These are phyloP conservation scores for Verticillium isaacii DNA, from an alignment of 2,329 filamentous ascomycete genomes.

Conservation along the genomic window DNA sequence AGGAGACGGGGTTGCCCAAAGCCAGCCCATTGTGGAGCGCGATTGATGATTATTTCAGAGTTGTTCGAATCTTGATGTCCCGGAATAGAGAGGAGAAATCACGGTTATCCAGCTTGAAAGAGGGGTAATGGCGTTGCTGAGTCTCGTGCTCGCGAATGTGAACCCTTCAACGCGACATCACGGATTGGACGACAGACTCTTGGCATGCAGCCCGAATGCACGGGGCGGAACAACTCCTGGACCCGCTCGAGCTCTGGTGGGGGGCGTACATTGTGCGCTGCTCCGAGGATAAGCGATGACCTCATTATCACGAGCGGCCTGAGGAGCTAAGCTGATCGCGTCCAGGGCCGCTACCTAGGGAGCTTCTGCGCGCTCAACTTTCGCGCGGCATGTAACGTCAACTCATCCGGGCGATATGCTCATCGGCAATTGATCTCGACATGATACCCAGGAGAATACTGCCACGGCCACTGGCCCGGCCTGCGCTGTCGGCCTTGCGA, in stretches of 20 bases:
- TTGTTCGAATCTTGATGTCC: not conserved
- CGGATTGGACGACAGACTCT: not conserved
- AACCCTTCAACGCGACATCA: not conserved
- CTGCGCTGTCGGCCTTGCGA: not conserved
- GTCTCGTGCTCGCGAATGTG: not conserved
- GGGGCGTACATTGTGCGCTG: not conserved
- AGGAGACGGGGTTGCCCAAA: conserved; percentile 45
- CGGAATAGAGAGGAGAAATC: not conserved
- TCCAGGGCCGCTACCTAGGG: not conserved
- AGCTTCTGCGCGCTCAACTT: not conserved
- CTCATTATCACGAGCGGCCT: not conserved
- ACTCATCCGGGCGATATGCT: not conserved
- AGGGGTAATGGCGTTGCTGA: not conserved
- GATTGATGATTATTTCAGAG: not conserved
- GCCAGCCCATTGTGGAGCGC: conserved; percentile 52
- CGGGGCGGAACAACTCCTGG: not conserved
- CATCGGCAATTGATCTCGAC: not conserved
- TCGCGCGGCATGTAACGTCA: not conserved
- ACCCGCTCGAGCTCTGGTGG: not conserved
- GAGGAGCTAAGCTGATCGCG: not conserved
- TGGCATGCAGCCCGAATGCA: not conserved
- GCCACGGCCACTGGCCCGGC: conserved; percentile 3
- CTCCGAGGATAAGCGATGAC: not conserved
- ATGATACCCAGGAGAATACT: conserved; percentile 9
- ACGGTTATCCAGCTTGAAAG: not conserved